Evolutionary conservation across 345 rosid genomes (phyloP).

Genomic region (Eutrema japonicum): DNA sequence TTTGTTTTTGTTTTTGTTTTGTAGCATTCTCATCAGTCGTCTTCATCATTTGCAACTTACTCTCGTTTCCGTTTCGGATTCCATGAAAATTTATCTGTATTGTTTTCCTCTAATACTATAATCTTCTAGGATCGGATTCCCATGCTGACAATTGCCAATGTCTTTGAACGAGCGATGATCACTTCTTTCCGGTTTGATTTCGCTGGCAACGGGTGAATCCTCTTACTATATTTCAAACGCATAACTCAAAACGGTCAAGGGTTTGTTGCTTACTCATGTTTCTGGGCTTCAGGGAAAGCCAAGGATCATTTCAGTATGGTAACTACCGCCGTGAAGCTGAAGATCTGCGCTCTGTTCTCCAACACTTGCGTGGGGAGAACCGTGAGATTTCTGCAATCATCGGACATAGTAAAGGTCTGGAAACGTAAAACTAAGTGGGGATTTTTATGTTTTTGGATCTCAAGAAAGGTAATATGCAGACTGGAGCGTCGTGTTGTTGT

Average conservation of each 20-base stretch:
- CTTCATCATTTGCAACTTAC: neutral
- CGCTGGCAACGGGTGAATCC: constrained; percentile 81
- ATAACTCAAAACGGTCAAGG: neutral
- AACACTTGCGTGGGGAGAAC: constrained; percentile 51
- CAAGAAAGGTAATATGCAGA: neutral
- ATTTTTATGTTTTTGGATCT: neutral
- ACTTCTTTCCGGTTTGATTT: constrained; percentile 83
- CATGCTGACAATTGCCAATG: constrained; percentile 64
- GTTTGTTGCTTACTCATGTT: constrained; percentile 23
- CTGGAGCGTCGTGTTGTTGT: constrained; percentile 12
- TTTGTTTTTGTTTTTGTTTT: too few relatives aligned
- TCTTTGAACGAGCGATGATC: constrained; percentile 59
- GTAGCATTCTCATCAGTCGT: constrained; percentile 4
- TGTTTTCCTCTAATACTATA: neutral
- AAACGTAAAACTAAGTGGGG: neutral
- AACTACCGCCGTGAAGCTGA: constrained; percentile 82
- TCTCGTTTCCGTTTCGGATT: neutral
- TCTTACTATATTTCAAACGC: neutral
- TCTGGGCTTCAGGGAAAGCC: constrained; percentile 65
- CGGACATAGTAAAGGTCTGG: constrained; percentile 91
- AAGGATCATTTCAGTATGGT: constrained; percentile 89
- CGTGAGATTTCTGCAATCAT: constrained; percentile 57
- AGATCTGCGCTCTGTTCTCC: constrained; percentile 67
- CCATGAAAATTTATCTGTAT: neutral
- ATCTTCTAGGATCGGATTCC: constrained; percentile 65